A percentile compares a stretch with the other conserved stretches of the same genome.
Evolutionary conservation across 768 basidiomycete genomes (phyloP).

Genomic region (Pisolithus marmoratus): DNA sequence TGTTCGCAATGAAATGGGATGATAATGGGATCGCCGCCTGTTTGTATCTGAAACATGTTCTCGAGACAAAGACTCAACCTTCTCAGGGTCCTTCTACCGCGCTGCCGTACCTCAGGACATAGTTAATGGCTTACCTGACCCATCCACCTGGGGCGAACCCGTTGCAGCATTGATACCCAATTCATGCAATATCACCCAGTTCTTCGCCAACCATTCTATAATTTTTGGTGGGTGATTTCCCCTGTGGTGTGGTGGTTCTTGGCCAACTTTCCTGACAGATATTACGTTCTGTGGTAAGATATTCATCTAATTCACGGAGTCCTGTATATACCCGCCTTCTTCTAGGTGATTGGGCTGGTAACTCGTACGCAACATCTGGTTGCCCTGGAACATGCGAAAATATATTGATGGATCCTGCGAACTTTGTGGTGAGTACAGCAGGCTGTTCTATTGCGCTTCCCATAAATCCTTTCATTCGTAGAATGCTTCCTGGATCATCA

Average conservation of each 20-base stretch:
- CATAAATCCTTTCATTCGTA: conserved; percentile 21
- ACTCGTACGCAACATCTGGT: conserved; percentile 65
- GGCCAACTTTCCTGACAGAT: conserved; percentile 37
- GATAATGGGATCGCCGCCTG: conserved; percentile 69
- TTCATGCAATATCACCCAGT: conserved; percentile 51
- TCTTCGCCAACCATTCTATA: conserved; percentile 67
- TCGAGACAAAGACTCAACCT: conserved; percentile 3
- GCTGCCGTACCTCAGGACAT: conserved; percentile 70
- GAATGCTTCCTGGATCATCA: conserved; percentile 82
- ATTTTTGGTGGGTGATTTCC: conserved; percentile 54
- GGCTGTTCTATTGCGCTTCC: background rate
- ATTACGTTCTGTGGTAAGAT: conserved; percentile 75
- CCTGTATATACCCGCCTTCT: conserved; percentile 6
- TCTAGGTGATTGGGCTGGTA: conserved; percentile 79
- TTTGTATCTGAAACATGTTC: conserved; percentile 32
- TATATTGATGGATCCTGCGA: conserved; percentile 57
- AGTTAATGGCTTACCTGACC: conserved; percentile 51
- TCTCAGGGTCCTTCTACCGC: conserved; percentile 76
- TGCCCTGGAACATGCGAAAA: conserved; percentile 72
- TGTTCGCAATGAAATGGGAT: conserved; percentile 91
- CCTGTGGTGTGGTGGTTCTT: conserved; percentile 7
- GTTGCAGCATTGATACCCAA: conserved; percentile 52
- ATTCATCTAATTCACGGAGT: background rate
- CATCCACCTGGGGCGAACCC: conserved; percentile 63
- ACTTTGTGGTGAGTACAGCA: conserved; percentile 57